These are phyloP conservation scores for Tetragonia tetragonoides DNA, from an alignment of 148 eudicot genomes.

Conservation along the genomic window DNA sequence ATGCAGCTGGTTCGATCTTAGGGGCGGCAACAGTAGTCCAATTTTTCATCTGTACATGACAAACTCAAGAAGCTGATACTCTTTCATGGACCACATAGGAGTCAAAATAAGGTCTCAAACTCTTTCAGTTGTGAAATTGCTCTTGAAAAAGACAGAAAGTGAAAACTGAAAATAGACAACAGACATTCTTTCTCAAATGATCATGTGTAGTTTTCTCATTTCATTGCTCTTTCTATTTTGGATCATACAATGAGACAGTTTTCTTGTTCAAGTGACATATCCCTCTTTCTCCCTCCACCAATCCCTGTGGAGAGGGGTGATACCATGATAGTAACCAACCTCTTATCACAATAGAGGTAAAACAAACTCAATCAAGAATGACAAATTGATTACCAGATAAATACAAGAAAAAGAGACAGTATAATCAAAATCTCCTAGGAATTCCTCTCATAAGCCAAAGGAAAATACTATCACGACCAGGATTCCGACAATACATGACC, in stretches of 20 bases:
- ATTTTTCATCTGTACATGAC: neutral
- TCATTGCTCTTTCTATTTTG: neutral
- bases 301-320: too few species aligned
- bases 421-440: neutral
- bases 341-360: neutral
- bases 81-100: neutral
- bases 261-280: neutral
- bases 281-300: slow-evolving; percentile 5
- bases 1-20: too few species aligned
- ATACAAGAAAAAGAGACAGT: neutral
- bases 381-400: neutral
- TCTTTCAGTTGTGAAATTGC: neutral
- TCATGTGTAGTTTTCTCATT: neutral
- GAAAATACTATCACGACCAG: slow-evolving; percentile 30
- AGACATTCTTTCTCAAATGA: neutral
- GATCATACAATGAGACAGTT: neutral
- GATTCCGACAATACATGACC: slow-evolving; percentile 35
- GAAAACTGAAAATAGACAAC: neutral
- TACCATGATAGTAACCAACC: neutral
- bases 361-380: slow-evolving; percentile 17
- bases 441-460: slow-evolving; percentile 32
- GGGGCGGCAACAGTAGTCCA: too few species aligned
- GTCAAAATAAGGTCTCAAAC: neutral
- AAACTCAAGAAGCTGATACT: neutral
- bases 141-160: neutral